phyloP scores from a whole-genome alignment of 2,329 filamentous ascomycete genomes.

The Moelleriella libera region DNA sequence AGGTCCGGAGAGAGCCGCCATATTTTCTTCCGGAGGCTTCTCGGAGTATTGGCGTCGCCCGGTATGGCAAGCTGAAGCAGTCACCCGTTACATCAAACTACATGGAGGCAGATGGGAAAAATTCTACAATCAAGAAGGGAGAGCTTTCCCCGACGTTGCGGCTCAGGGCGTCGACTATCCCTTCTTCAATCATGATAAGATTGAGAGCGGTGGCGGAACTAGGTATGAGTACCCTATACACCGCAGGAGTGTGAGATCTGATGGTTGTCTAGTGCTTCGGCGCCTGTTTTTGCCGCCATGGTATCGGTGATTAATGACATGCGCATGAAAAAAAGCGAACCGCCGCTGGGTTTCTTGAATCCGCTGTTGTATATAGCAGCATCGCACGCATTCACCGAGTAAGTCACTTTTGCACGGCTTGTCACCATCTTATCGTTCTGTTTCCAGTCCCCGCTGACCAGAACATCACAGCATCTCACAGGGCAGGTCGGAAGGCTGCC shows the following conservation, averaged over 20 bases:
- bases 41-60: conserved; percentile 30
- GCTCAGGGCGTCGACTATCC: conserved; percentile 30
- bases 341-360: conserved; percentile 44
- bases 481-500: conserved; percentile 18
- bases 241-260: background rate
- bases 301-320: conserved; percentile 52
- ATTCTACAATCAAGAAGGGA: conserved; percentile 31
- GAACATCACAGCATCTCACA: conserved; percentile 18
- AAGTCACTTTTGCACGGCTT: conserved; percentile 5
- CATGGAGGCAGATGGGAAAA: conserved; percentile 33
- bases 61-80: conserved; percentile 29
- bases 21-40: conserved; percentile 38
- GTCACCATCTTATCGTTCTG: no score
- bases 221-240: conserved; percentile 11
- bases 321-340: conserved; percentile 37
- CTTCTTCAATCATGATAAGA: conserved; percentile 15
- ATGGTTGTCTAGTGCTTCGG: conserved; percentile 29
- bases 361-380: conserved; percentile 39
- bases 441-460: background rate
- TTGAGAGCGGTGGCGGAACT: conserved; percentile 15
- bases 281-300: conserved; percentile 48
- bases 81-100: conserved; percentile 25
- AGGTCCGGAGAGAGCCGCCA: conserved; percentile 36
- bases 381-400: conserved; percentile 19
- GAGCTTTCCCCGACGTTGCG: conserved; percentile 47